Conservation (phyloP, 2,329 filamentous ascomycete species). For the Epichloe amarillans region DNA sequence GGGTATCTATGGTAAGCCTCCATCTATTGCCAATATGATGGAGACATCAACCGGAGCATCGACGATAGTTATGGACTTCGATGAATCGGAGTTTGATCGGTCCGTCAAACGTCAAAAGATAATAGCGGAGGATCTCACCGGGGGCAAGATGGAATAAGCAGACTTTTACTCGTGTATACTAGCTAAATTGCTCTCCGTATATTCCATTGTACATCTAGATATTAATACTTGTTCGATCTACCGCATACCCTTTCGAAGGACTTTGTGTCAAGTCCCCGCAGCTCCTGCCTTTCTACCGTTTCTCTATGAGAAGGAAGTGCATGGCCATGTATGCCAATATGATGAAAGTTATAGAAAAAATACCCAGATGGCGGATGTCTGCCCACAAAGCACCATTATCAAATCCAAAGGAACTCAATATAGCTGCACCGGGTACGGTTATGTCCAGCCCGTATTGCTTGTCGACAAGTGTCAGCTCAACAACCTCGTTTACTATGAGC, state of each 20-base stretch:
- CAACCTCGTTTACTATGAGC: constrained; percentile 92
- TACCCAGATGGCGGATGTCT: constrained; percentile 67
- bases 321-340: constrained; percentile 82
- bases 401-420: constrained; percentile 90
- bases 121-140: constrained; percentile 46
- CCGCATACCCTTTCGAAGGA: not conserved
- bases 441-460: constrained; percentile 95
- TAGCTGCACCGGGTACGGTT: constrained; percentile 85
- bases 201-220: not conserved
- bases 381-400: constrained; percentile 74
- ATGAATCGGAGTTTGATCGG: constrained; percentile 27
- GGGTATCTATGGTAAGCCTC: constrained; percentile 34
- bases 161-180: not conserved
- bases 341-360: constrained; percentile 75
- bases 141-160: constrained; percentile 37
- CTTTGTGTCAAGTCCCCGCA: not conserved
- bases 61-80: constrained; percentile 22
- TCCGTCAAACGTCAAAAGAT: constrained; percentile 39
- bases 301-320: constrained; percentile 88
- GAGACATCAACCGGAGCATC: constrained; percentile 20
- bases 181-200: not conserved
- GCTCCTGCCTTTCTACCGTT: constrained; percentile 27
- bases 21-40: constrained; percentile 32
- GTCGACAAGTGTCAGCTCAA: constrained; percentile 77
- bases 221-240: no score